Base-by-base conservation (phyloP, 164 flowering plant species). In the Warburgia ugandensis region DNA sequence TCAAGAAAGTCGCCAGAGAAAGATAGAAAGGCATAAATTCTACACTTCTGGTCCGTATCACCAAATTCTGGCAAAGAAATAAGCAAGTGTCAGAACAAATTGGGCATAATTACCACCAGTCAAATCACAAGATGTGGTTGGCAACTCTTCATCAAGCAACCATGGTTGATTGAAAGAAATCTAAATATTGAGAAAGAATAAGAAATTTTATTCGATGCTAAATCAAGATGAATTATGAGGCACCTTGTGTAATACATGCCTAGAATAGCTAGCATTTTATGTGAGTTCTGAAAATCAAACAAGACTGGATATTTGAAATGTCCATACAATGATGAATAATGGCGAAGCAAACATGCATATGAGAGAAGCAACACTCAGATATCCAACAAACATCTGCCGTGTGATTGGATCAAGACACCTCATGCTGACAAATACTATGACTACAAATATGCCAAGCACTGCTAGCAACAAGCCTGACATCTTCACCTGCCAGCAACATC, bases 341-440 rank as follows among this genome's bases (percentile, higher is more conserved):
- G 94, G 94, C 38, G 94, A 84, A 46, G 89, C 89, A 63, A 80
- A 84, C 94, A 84, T 84, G 43, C 81, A 84, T 57, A 84, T 68
- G 48, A 82, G 84, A 35, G 94, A 76, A 55, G 74, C 77, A 43
- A 74, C 75, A 54, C 77, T 78, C 67, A 84, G 47, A 48, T 63
- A 81, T 33, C 94, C 94, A 42, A 84, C 81, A 26, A 84, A 68
- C 12, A 69, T 16, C 51, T 73, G 82, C 55, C 89, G 73, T 21
- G 11, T 37, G 7, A 63, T 50, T 45, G 74, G 65, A 6, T 69
- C 65, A 23, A 70, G 59, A 2, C 69, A 8, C 35, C 16, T 58
- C 70, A 80, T 4, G 77, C 87, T 80, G 37, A 55, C 65, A 40
- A 69, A 54, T n/a, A 59, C 78, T 4, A 85, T 48, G 30, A 58